Percentiles rank a stretch among this genome's conserved stretches.
Evolutionary conservation across 2,329 filamentous ascomycete species (phyloP).

Genomic region (Colletotrichum siamense): DNA sequence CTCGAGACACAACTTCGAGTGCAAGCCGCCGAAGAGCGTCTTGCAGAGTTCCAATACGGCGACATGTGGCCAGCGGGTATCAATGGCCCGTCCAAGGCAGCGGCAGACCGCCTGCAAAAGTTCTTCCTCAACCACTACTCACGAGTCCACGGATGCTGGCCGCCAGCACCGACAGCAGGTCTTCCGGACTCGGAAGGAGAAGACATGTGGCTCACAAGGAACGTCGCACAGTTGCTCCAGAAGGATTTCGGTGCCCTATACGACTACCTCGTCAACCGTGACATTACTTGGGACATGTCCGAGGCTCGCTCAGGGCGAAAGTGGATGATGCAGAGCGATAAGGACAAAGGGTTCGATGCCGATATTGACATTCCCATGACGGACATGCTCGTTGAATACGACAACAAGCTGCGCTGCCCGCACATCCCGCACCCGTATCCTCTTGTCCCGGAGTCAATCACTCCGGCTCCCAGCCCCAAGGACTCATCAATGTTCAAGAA

Average conservation of each 20-base stretch:
- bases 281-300: constrained; percentile 68
- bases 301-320: constrained; percentile 67
- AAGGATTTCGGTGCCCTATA: constrained; percentile 73
- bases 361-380: constrained; percentile 68
- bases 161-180: constrained; percentile 31
- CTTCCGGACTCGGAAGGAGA: constrained; percentile 35
- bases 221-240: constrained; percentile 62
- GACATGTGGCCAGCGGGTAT: constrained; percentile 63
- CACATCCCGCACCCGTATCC: constrained; percentile 73
- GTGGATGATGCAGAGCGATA: constrained; percentile 65
- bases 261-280: constrained; percentile 72
- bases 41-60: constrained; percentile 64
- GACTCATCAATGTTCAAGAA: constrained; percentile 37
- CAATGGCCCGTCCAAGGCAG: constrained; percentile 51
- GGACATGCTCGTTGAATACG: constrained; percentile 70
- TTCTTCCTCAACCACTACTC: constrained; percentile 67
- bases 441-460: constrained; percentile 61
- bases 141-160: constrained; percentile 65
- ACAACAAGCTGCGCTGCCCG: constrained; percentile 66
- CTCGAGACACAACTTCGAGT: constrained; percentile 68
- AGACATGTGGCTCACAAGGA: constrained; percentile 66
- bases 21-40: constrained; percentile 65
- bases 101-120: constrained; percentile 63
- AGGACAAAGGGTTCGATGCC: constrained; percentile 51
- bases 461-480: constrained; percentile 30